Percentiles rank a stretch among this genome's conserved stretches.
These are phyloP conservation scores for Pleurotus citrinopileatus DNA, from an alignment of 768 basidiomycete species.

Conservation along the genomic window DNA sequence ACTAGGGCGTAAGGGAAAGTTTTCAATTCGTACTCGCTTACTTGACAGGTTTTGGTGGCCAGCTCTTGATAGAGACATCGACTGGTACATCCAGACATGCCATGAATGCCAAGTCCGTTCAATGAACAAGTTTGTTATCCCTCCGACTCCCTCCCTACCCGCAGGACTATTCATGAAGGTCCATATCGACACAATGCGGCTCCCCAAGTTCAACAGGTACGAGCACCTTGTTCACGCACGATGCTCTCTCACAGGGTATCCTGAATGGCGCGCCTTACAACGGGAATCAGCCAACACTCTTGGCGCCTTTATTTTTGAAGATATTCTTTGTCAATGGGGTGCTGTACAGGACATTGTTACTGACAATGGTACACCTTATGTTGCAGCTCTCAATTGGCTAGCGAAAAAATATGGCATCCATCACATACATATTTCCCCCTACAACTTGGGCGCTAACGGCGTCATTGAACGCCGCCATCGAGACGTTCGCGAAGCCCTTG, in stretches of 20 bases:
- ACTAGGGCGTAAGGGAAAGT: slow-evolving; percentile 25
- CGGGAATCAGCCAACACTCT: slow-evolving; percentile 24
- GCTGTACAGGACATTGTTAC: slow-evolving; percentile 28
- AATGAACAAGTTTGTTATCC: slow-evolving; percentile 19
- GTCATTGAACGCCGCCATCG: slow-evolving; percentile 24
- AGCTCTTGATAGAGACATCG: slow-evolving; percentile 17
- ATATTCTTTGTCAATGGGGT: slow-evolving; percentile 22
- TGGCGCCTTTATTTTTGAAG: slow-evolving; percentile 27
- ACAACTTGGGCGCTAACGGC: slow-evolving; percentile 34
- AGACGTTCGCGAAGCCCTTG: slow-evolving; percentile 18
- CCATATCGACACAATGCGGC: slow-evolving; percentile 38
- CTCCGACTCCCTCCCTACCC: slow-evolving; percentile 19
- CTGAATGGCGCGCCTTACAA: slow-evolving; percentile 26
- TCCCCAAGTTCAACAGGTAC: slow-evolving; percentile 30
- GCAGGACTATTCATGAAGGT: slow-evolving; percentile 28
- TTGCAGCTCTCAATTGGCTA: slow-evolving; percentile 20
- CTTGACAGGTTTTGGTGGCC: slow-evolving; percentile 31
- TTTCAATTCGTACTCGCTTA: slow-evolving; percentile 16
- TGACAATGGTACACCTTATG: slow-evolving; percentile 27
- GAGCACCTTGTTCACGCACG: slow-evolving; percentile 33
- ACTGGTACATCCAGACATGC: slow-evolving; percentile 24
- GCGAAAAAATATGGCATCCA: slow-evolving; percentile 20
- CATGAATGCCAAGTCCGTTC: slow-evolving; percentile 31
- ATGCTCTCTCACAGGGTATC: slow-evolving; percentile 28
- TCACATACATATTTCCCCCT: slow-evolving; percentile 28